Evolutionary conservation across 2,329 filamentous ascomycete genomes (phyloP), one percentile per base, ranked within the genome.

Genomic region (Tolypocladium paradoxum): DNA sequence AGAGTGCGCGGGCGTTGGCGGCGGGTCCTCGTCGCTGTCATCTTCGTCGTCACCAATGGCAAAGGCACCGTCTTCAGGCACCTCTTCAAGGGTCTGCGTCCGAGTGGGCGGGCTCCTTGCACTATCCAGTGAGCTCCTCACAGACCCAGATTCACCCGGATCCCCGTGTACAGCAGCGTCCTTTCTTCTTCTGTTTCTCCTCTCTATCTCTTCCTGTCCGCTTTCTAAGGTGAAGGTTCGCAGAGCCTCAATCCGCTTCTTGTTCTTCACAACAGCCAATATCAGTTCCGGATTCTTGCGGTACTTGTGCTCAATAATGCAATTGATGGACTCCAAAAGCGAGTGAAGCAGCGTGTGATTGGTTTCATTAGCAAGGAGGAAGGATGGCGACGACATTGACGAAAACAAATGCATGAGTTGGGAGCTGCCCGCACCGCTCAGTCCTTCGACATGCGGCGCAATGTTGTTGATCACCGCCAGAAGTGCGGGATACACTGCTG

Each of bases 391-490:
- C 9, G 92, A 95, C 88, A 97, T 95, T 35, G 88, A 93, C 5
- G 84, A 82, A 66, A 95, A 95, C 0, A 97, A 75, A 61, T 96
- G 90, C 60, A 97, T 76, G 33, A 97, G 73, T 66, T 90, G 95
- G 2, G 85, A 83, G 65, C 88, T 88, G 18, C 90, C 84, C 3
- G 84, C 79, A 4, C 83, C 75, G 50, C 87, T 89, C 12, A 97
- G 73, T 24, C 86, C 82, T 63, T 93, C 83, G 5, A 93, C 75
- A 64, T 95, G 88, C 18, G 93, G 86, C 12, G 91, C 85, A 57
- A 96, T 84, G 63, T 99, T 99, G 68, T 93, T 93, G 62, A 99
- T 87, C 47, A 97, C 88, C 0, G 92, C 90, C 46, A 99, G 73
- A 4, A 99, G 76, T 1, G 93, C 90, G 18, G 92, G 91, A 64